A percentile compares a stretch with the other conserved stretches of the same genome.
These are phyloP conservation scores for Kuraishia molischiana DNA, from an alignment of 805 yeast species.

Conservation along the genomic window DNA sequence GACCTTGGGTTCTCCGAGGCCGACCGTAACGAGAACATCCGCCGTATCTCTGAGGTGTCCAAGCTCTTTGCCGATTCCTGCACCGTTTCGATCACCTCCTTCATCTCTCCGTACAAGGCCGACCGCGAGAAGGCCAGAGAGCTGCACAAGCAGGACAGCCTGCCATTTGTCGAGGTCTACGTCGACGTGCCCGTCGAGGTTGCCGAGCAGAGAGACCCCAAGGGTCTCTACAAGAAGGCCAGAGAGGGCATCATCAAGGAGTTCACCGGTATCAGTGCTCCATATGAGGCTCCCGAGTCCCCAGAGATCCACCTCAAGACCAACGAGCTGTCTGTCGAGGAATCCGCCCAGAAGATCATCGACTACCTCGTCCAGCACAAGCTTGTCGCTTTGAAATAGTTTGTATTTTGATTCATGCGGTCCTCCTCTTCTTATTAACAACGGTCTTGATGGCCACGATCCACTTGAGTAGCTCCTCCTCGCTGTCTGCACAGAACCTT, in stretches of 20 bases:
- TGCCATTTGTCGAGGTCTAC: conserved; percentile 84
- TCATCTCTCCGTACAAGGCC: conserved; percentile 81
- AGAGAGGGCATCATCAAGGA: conserved; percentile 91
- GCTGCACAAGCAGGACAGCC: conserved; percentile 61
- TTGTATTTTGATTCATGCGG: neutral
- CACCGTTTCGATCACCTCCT: conserved; percentile 77
- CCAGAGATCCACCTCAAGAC: conserved; percentile 82
- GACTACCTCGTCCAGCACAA: conserved; percentile 53
- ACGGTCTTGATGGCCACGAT: conserved; percentile 32
- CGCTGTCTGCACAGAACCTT: conserved; percentile 32
- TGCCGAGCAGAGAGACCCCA: conserved; percentile 96
- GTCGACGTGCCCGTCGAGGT: conserved; percentile 91
- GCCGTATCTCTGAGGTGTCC: conserved; percentile 92
- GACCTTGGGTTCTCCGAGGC: conserved; percentile 88
- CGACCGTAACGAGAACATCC: conserved; percentile 90
- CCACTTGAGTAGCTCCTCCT: conserved; percentile 39
- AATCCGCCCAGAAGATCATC: conserved; percentile 65
- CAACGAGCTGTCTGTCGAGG: conserved; percentile 63
- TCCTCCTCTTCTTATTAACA: conserved; percentile 12
- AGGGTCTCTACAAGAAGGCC: conserved; percentile 94
- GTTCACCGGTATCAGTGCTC: conserved; percentile 93
- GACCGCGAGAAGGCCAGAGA: conserved; percentile 85
- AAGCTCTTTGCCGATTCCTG: conserved; percentile 93
- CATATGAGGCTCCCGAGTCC: conserved; percentile 82
- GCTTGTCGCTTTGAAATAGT: neutral